Base-by-base conservation (phyloP, 2,329 filamentous ascomycete genomes). In the Fusarium hostae region DNA sequence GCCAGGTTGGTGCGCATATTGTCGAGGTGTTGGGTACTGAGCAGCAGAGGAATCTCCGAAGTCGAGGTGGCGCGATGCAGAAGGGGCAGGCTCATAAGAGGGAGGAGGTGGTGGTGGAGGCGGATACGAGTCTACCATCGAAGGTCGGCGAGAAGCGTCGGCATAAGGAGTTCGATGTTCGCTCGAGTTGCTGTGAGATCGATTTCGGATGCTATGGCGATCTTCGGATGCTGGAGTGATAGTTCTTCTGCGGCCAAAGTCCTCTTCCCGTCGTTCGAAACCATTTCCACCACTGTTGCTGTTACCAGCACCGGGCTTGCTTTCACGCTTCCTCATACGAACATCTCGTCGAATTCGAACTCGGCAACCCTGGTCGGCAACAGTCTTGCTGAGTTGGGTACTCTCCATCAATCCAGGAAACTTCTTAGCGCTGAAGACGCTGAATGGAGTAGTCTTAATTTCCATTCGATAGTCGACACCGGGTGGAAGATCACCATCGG, bases 351-450 rank as follows among this genome's bases (percentile, higher is more conserved):
- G 90, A 77, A 99, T 99, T 48, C 96, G 92, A 32, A 99, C 96
- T 74, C 95, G 94, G 81, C 96, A 98, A 64, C 96, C 96, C 82
- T 99, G 96, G 81, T 99, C 95, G 22, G 95, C 95, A 45, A 99
- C 94, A 39, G 94, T 92, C 70, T 95, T 92, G 82, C 95, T 98
- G 54, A 98, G 86, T 16, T 88, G 85, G 0, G 96, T 99, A 83
- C 94, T 98, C 81, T 96, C 94, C 47, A 93, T 92, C 65, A 98
- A 85, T 22, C 95, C 96, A 20, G 96, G 96, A 84, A 99, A 99
- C 84, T 98, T 98, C 90, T 98, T 99, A 56, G 96, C 96, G 76
- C 95, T 98, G 84, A 88, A 98, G 44, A 98, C 96, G 52, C 89
- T 91, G 81, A 99, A 98, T 1, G 93, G 90, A 16, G 87, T 84